phyloP scores from a whole-genome alignment of 495 filamentous ascomycete species.

The Penicillium flavigenum region DNA sequence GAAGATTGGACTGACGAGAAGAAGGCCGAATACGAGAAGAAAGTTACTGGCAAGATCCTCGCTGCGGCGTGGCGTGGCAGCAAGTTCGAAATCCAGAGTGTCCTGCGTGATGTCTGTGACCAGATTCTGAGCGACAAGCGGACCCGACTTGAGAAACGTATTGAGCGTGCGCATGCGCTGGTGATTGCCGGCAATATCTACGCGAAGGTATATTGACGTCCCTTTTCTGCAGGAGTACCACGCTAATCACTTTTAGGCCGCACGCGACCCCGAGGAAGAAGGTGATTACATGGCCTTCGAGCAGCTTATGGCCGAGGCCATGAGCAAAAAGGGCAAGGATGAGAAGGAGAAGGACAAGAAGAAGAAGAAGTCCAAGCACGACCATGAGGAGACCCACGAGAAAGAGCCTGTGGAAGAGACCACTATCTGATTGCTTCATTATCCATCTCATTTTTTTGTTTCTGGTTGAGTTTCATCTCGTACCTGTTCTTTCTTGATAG shows the following conservation, averaged over 20 bases:
- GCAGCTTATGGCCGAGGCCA: conserved; percentile 94
- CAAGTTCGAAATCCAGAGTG: conserved; percentile 97
- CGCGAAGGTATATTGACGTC: conserved; percentile 61
- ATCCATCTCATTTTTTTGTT: not conserved
- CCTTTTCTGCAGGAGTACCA: not conserved
- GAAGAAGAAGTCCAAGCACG: conserved; percentile 51
- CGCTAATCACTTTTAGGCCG: conserved; percentile 57
- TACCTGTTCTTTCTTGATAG: conserved; percentile 7
- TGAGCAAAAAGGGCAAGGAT: conserved; percentile 82
- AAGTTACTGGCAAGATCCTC: conserved; percentile 97
- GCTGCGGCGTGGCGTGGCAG: conserved; percentile 95
- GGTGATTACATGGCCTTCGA: conserved; percentile 99
- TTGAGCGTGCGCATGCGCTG: conserved; percentile 88
- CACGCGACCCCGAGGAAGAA: conserved; percentile 91
- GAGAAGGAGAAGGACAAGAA: conserved; percentile 81
- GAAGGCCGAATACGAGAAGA: conserved; percentile 92
- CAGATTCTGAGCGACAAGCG: conserved; percentile 73
- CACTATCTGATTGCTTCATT: conserved; percentile 13
- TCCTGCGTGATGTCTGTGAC: conserved; percentile 85
- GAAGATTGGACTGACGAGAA: conserved; percentile 99
- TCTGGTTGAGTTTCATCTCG: conserved; percentile 5
- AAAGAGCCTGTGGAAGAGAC: conserved; percentile 16
- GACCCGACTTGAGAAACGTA: conserved; percentile 75
- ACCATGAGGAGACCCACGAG: conserved; percentile 15
- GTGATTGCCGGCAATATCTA: conserved; percentile 86